A percentile compares a stretch with the other conserved stretches of the same genome.
phyloP scores from a whole-genome alignment of 805 yeast species.

The Saturnispora sanitii region DNA sequence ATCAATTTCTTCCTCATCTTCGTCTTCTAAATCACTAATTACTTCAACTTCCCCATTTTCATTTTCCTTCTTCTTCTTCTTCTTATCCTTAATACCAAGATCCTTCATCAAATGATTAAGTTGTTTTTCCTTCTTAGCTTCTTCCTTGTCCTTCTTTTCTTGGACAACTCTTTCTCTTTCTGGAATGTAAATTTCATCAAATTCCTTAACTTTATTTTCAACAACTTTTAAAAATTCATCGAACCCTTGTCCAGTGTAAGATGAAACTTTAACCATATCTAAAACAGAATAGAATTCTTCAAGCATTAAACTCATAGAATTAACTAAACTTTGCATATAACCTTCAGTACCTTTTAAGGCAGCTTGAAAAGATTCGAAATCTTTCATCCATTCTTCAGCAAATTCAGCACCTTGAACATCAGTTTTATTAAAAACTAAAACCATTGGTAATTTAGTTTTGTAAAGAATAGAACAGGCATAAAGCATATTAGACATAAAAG shows the following conservation, averaged over 20 bases:
- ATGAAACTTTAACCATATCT: constrained; percentile 87
- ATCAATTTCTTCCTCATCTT: constrained; percentile 28
- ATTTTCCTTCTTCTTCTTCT: constrained; percentile 12
- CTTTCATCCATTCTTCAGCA: constrained; percentile 96
- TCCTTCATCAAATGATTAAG: constrained; percentile 75
- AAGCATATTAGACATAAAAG: constrained; percentile 96
- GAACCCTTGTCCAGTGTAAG: constrained; percentile 90
- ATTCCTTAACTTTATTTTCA: constrained; percentile 80
- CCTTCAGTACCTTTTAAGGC: constrained; percentile 71
- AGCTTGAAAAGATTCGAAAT: constrained; percentile 81
- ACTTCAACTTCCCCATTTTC: constrained; percentile 35
- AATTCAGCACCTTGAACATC: constrained; percentile 79
- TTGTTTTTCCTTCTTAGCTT: constrained; percentile 58
- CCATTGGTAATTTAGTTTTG: constrained; percentile 94
- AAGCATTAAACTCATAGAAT: constrained; percentile 90
- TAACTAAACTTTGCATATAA: constrained; percentile 87
- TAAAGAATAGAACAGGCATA: constrained; percentile 95
- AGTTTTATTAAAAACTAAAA: constrained; percentile 89
- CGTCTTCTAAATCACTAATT: constrained; percentile 35
- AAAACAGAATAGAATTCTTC: constrained; percentile 92
- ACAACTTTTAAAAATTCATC: constrained; percentile 83
- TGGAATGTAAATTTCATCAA: constrained; percentile 66
- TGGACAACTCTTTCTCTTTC: constrained; percentile 78
- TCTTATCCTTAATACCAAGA: constrained; percentile 52
- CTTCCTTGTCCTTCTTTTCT: constrained; percentile 69